Evolutionary conservation across 139 green algal genomes (phyloP).

Genomic region (Tetradesmus lagerheimii): DNA sequence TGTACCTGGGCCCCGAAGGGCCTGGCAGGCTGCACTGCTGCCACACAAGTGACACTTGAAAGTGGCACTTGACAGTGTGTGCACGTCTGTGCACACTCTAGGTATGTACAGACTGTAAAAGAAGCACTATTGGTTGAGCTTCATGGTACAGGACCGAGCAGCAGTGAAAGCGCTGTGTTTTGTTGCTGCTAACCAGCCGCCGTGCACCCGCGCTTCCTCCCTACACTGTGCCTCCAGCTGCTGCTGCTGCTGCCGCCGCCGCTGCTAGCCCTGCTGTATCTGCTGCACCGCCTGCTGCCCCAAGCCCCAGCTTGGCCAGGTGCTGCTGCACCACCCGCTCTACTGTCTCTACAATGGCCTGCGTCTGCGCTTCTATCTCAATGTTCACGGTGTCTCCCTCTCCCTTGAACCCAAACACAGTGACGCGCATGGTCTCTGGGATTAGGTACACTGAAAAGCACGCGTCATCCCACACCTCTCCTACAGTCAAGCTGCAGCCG

Average conservation of each 20-base stretch:
- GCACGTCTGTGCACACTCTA: too few species aligned
- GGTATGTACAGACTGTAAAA: too few species aligned
- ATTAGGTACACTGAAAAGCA: conserved; percentile 96
- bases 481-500: conserved; percentile 92
- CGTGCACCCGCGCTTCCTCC: neutral
- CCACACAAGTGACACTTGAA: too few species aligned
- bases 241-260: conserved; percentile 5
- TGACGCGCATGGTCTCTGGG: conserved; percentile 92
- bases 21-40: too few species aligned
- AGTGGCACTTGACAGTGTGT: too few species aligned
- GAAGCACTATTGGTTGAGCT: too few species aligned
- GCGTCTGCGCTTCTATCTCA: conserved; percentile 93
- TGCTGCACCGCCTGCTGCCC: neutral
- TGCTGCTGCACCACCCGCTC: conserved; percentile 83
- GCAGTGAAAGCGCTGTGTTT: too few species aligned
- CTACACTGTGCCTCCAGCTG: neutral
- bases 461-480: conserved; percentile 61
- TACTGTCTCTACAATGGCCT: conserved; percentile 95
- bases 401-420: conserved; percentile 76
- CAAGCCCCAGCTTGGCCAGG: conserved; percentile 42
- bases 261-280: conserved; percentile 25
- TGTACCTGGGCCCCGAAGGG: too few species aligned
- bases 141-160: too few species aligned
- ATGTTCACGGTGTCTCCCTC: conserved; percentile 89
- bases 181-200: too few species aligned